Evolutionary conservation across 495 filamentous ascomycete genomes (phyloP), one percentile per base, ranked within the genome.

Genomic region (Aspergillus cristatus): DNA sequence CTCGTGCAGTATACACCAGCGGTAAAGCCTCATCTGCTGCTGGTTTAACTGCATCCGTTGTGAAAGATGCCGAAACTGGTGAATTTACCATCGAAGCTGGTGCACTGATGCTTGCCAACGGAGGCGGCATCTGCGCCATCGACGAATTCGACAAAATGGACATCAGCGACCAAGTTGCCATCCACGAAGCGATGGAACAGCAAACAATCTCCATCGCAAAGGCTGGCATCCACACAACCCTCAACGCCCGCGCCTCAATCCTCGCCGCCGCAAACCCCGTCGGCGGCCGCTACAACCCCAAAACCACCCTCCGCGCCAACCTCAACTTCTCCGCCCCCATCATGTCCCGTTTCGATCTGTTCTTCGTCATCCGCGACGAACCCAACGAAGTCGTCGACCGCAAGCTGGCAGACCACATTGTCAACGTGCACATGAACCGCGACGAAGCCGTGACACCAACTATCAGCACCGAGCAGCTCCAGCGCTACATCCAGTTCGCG

Each of bases 141-240:
- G 91, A 99, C 57, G 91, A 99, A 50, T 99, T 99, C 55, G 91
- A 99, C 71, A 99, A 97, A 66, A 99, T 99, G 91, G 91, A 99
- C 53, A 85, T 99, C 36, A 75, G 67, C 33, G 91, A 99, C 63
- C 91, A 99, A 67, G 91, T 99, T 32, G 91, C 91, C 45, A 97
- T 99, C 60, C 91, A 99, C 76, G 91, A 99, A 75, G 93, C 93
- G 38, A 99, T 99, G 91, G 91, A 99, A 74, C 91, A 99, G 65
- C 91, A 99, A 67, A 99, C 91, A 14, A 99, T 99, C 48, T 96
- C 90, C 14, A 99, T 99, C 57, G 91, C 91, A 42, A 99, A 99
- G 55, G 91, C 91, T 3, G 91, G 91, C 52, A 99, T 99, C 43
- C 91, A 99, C 57, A 94, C 91, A 2, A 99, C 91, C 0, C 79